Base-by-base conservation (phyloP, 768 basidiomycete genomes). In the Astraeus odoratus region DNA sequence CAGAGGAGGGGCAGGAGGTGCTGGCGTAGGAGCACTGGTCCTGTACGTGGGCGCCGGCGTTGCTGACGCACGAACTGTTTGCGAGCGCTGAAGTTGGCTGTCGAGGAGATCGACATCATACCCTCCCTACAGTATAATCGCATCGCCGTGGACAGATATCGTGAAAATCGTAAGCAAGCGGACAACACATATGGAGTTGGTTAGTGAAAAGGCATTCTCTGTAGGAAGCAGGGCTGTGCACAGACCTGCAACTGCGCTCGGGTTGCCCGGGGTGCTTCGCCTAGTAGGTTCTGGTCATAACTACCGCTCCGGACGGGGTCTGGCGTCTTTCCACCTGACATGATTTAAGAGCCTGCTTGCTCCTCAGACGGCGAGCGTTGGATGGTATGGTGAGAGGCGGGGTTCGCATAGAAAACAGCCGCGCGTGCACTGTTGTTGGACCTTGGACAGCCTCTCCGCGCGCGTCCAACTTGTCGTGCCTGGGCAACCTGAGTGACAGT, bases 71-170 rank as follows among this genome's bases (percentile, higher is more conserved):
- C 47, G 60, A 53, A 49, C 8, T 40, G 49, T 53, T 15, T 36
- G 51, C 22, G 52, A 51, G 46, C 58, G 66, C 22, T 55, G 52
- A 25, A 41, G 46, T 48, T 53, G 54, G 26, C 56, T 52, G 13
- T 64, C 53, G 29, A 73, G 60, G 15, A 79, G 55, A 52, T 75
- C 71, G 45, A 76, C 67, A 43, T 72, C 72, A 60, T 80, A 80
- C 1, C 78, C 77, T 64, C 72, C 71, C 77, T 80, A 51, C 34
- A 47, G 19, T 18, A 8, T 33, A n/a, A 16, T 8, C 3, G 16
- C 34, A 35, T 18, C 16, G 15, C 15, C 19, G 6, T 8, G 19
- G 10, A 22, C 18, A 22, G 16, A 18, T 19, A 18, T 9, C 6
- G 18, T 36, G 10, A 19, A 37, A 37, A 13, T 31, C 10, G 22